These are phyloP conservation scores for Rhinocladiella similis DNA, from an alignment of 2,329 filamentous ascomycete species.

Conservation along the genomic window DNA sequence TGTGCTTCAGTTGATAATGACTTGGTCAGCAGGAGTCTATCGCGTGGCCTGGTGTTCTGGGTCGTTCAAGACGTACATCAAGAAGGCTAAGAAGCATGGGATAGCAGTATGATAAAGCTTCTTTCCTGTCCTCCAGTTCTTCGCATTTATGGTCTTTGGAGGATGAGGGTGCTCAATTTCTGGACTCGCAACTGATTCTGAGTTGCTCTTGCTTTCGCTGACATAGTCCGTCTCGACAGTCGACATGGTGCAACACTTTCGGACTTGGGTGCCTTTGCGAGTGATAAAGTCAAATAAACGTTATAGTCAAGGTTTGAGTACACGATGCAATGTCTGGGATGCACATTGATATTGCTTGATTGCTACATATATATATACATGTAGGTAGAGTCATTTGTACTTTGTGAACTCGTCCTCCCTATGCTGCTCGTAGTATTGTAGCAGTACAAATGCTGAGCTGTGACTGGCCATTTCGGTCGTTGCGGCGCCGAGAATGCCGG, in stretches of 20 bases:
- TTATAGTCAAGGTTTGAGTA: not conserved
- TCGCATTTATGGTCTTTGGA: constrained; percentile 14
- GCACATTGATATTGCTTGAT: not conserved
- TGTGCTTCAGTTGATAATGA: constrained; percentile 5
- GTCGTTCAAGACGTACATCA: constrained; percentile 19
- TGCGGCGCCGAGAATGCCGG: not conserved
- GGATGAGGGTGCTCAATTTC: not conserved
- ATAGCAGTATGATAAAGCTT: constrained; percentile 26
- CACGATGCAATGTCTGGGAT: not conserved
- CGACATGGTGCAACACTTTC: not conserved
- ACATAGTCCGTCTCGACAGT: not conserved
- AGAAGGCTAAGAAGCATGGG: constrained; percentile 21
- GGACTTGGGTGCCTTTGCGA: not conserved
- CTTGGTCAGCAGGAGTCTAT: constrained; percentile 10
- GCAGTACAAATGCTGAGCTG: not conserved
- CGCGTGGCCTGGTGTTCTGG: not conserved
- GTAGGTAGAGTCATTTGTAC: not conserved
- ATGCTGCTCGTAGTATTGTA: not conserved
- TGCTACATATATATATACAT: not conserved
- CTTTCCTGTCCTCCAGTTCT: constrained; percentile 15
- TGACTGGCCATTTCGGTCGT: not conserved
- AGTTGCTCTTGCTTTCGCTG: not conserved
- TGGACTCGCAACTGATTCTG: not conserved
- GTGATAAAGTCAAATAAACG: not conserved
- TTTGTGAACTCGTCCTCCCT: not conserved